These are phyloP conservation scores for button mushroom (Agaricus bisporus) DNA, from an alignment of 768 basidiomycete genomes.

Conservation along the genomic window DNA sequence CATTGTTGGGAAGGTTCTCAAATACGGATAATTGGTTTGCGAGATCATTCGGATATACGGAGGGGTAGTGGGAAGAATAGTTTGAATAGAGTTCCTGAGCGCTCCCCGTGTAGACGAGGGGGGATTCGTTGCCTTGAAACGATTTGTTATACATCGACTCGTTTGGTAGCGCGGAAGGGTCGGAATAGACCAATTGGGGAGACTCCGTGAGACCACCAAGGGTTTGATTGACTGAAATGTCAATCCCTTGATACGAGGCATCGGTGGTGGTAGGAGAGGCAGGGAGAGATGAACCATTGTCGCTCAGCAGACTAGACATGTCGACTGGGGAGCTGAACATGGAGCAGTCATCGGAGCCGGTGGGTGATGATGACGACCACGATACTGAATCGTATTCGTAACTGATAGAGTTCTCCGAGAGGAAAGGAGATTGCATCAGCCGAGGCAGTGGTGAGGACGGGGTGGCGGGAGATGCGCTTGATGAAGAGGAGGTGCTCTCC, in stretches of 20 bases:
- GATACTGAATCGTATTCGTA: slow-evolving; percentile 18
- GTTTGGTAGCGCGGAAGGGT: slow-evolving; percentile 13
- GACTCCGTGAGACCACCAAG: slow-evolving; percentile 25
- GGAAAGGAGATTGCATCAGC: slow-evolving; percentile 10
- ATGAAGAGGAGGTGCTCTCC: slow-evolving; percentile 36
- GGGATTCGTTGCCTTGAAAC: slow-evolving; percentile 5
- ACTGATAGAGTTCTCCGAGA: slow-evolving; percentile 11
- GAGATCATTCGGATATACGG: slow-evolving; percentile 22
- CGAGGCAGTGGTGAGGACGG: slow-evolving; percentile 20
- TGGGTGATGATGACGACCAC: slow-evolving; percentile 27
- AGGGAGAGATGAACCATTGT: slow-evolving; percentile 18
- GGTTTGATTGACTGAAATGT: slow-evolving; percentile 26
- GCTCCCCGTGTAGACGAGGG: slow-evolving; percentile 5
- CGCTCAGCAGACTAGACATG: slow-evolving; percentile 2
- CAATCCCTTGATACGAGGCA: slow-evolving; percentile 25
- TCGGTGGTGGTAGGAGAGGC: slow-evolving; percentile 23
- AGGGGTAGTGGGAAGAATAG: slow-evolving; percentile 24
- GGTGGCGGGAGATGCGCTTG: slow-evolving; percentile 34
- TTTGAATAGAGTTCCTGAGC: slow-evolving; percentile 3
- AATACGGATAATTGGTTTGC: slow-evolving; percentile 24
- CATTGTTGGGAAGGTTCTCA: slow-evolving; percentile 21
- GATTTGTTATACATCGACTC: slow-evolving; percentile 10
- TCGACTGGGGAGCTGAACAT: slow-evolving; percentile 17
- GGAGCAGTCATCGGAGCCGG: slow-evolving; percentile 23
- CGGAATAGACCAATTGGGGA: slow-evolving; percentile 20